These are phyloP conservation scores for Waitea zeae DNA, from an alignment of 1,284 basidiomycete genomes.

Conservation along the genomic window DNA sequence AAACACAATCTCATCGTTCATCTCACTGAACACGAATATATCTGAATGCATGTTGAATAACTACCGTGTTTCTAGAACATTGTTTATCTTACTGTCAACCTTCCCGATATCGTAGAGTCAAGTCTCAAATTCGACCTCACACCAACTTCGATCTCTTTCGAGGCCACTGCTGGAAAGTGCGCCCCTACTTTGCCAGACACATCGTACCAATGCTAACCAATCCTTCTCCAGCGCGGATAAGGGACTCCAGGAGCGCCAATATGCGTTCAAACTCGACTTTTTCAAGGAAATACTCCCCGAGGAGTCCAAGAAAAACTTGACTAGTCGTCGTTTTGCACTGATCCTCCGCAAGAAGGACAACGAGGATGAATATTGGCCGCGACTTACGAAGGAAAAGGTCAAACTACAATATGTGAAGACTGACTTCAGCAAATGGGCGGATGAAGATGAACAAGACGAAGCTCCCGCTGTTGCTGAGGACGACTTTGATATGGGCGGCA, in stretches of 20 bases:
- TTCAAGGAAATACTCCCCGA: conserved; percentile 60
- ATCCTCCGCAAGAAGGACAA: conserved; percentile 69
- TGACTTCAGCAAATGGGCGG: conserved; percentile 86
- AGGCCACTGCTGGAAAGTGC: conserved; percentile 57
- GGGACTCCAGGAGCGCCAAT: conserved; percentile 42
- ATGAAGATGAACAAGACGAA: conserved; percentile 88
- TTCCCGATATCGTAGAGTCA: conserved; percentile 58
- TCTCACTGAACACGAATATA: conserved; percentile 12
- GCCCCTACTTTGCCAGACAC: conserved; percentile 12
- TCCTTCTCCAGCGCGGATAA: too few relatives aligned
- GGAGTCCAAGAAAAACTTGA: conserved; percentile 44
- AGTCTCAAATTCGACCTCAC: conserved; percentile 50
- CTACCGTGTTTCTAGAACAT: conserved; percentile 50
- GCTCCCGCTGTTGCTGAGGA: conserved; percentile 23
- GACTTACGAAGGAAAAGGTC: conserved; percentile 75
- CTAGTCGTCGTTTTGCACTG: conserved; percentile 46
- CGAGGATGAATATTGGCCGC: conserved; percentile 73
- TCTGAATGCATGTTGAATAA: conserved; percentile 6
- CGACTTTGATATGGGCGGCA: conserved; percentile 23
- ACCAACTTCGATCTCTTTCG: conserved; percentile 46
- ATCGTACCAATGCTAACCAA: too few relatives aligned
- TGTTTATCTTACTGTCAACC: conserved; percentile 70
- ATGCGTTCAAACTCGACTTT: conserved; percentile 57
- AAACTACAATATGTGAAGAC: conserved; percentile 75
- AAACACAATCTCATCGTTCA: conserved; percentile 6